Base-by-base conservation (phyloP, 2,329 filamentous ascomycete species). In the Tolypocladium tropicale region DNA sequence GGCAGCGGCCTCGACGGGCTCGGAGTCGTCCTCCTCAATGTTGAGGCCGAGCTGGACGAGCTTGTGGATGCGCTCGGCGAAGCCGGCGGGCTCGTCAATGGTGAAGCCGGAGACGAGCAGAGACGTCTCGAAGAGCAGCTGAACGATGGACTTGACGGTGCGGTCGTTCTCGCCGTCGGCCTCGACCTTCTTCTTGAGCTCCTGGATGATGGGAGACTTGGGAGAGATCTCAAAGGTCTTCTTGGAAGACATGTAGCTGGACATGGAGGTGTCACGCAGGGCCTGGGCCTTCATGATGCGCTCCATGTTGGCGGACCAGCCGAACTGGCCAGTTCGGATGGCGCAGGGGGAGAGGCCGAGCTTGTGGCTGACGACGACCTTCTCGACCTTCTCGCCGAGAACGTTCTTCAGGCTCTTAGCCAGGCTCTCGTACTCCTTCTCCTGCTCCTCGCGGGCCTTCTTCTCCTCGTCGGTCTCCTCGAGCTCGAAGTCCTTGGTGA, bases 201-300 rank as follows among this genome's bases (percentile, higher is more conserved):
- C 94, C 86, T 95, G 89, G 82, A 99, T 86, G 77, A 99, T 99
- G 64, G 90, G 74, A 68, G 90, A 96, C 84, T 94, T 93, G 76
- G 94, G 94, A n/a, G 94, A 97, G 78, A 99, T 97, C 83, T 99
- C 94, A 67, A 99, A 97, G 34, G 94, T 99, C 90, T 99, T 99
- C 92, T 99, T 99, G 74, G 93, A 97, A 64, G 90, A 95, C 94
- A 99, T 99, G 89, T 99, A 99, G 68, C 90, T 95, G 78, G 85
- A 90, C 94, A 99, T 99, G 70, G 92, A 96, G 66, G 94, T 99
- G 81, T 99, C 94, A 80, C 94, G 94, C 70, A 99, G 93, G 71
- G 94, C 94, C 83, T 99, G 94, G 32, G 94, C 94, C 88, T 99
- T 99, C 94, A 99, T 99, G 86, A 99, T 99, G 83, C 94, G 94